A percentile compares a stretch with the other conserved stretches of the same genome.
Evolutionary conservation across 2,329 filamentous ascomycete genomes (phyloP).

Genomic region (Metarhizium rileyi): DNA sequence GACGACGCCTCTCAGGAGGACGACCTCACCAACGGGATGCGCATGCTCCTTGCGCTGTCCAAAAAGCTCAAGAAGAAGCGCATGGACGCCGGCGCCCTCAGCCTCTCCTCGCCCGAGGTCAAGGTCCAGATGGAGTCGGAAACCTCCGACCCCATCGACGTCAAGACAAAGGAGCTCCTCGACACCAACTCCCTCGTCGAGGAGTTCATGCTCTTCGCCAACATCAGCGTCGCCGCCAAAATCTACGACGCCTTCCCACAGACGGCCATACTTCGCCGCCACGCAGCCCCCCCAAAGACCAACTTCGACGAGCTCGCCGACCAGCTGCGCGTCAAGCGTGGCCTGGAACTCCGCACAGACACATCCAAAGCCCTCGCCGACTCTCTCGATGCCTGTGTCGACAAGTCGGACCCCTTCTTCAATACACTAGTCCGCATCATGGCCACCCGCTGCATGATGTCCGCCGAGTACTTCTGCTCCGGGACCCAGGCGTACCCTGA

Average conservation of each 20-base stretch:
- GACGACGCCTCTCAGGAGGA: conserved; percentile 83
- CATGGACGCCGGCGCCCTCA: conserved; percentile 90
- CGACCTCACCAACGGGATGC: conserved; percentile 82
- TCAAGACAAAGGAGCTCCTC: conserved; percentile 88
- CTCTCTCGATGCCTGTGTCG: conserved; percentile 77
- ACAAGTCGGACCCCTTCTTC: conserved; percentile 82
- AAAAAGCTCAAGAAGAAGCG: conserved; percentile 91
- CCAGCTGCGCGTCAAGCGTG: conserved; percentile 81
- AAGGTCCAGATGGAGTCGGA: conserved; percentile 92
- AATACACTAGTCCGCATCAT: conserved; percentile 97
- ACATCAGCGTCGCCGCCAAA: conserved; percentile 83
- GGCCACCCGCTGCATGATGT: conserved; percentile 98
- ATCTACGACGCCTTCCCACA: conserved; percentile 91
- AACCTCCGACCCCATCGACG: conserved; percentile 89
- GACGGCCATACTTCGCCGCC: conserved; percentile 85
- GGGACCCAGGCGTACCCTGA: conserved; percentile 88
- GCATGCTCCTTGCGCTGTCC: conserved; percentile 75
- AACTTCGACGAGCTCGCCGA: conserved; percentile 93
- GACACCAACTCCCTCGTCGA: conserved; percentile 97
- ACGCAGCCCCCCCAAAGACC: conserved; percentile 83
- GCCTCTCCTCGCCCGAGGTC: conserved; percentile 95
- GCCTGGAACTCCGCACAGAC: conserved; percentile 69
- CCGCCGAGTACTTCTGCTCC: conserved; percentile 94
- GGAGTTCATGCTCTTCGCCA: conserved; percentile 98
- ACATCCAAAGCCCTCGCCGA: conserved; percentile 90